These are phyloP conservation scores for Bondarzewia mesenterica DNA, from an alignment of 1,284 basidiomycete species.

Conservation along the genomic window DNA sequence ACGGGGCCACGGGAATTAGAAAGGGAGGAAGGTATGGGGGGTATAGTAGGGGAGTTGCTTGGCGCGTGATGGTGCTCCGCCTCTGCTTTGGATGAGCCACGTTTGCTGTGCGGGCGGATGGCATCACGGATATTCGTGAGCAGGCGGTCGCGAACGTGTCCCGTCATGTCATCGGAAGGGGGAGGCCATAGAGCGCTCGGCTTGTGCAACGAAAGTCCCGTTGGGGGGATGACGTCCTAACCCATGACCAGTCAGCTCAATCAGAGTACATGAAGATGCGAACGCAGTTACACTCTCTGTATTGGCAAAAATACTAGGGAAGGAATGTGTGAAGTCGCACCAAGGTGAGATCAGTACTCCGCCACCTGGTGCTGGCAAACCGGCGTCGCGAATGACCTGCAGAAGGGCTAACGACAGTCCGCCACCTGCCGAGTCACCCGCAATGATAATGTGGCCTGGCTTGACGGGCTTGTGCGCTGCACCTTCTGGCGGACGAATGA, in stretches of 20 bases:
- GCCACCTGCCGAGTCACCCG: constrained; percentile 93
- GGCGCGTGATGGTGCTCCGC: background rate
- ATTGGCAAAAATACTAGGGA: constrained; percentile 83
- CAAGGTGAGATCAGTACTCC: constrained; percentile 83
- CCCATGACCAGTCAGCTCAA: background rate
- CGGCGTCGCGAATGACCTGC: constrained; percentile 86
- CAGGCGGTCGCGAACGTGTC: constrained; percentile 53
- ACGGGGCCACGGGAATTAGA: constrained; percentile 15
- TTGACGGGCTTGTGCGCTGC: constrained; percentile 73
- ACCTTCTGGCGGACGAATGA: constrained; percentile 55
- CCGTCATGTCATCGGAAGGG: constrained; percentile 67
- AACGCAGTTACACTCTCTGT: constrained; percentile 60
- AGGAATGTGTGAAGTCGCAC: constrained; percentile 93
- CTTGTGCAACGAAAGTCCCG: constrained; percentile 69
- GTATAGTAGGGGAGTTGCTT: background rate
- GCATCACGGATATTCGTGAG: constrained; percentile 56
- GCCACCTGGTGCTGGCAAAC: constrained; percentile 79
- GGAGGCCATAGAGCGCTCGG: constrained; percentile 91
- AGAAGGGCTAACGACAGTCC: constrained; percentile 81
- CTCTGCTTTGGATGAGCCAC: background rate
- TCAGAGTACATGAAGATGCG: background rate
- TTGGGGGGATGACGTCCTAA: constrained; percentile 68
- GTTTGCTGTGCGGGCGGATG: constrained; percentile 22
- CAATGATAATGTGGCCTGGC: constrained; percentile 77
- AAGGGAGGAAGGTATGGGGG: constrained; percentile 1